Evolutionary conservation across 768 basidiomycete genomes (phyloP).

Genomic region (Suillus occidentalis): DNA sequence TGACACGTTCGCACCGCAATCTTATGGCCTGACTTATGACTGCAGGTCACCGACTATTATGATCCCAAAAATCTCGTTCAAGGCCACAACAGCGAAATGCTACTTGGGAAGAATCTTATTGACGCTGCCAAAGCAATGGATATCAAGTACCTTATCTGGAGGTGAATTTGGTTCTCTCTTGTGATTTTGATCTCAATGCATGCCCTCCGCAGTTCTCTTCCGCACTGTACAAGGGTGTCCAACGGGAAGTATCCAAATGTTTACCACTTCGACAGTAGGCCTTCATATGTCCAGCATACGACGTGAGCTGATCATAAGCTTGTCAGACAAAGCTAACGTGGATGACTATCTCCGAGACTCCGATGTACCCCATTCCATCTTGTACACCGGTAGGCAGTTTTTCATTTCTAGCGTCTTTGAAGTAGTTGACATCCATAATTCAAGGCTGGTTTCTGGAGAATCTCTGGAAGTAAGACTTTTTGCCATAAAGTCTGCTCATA

Average conservation of each 20-base stretch:
- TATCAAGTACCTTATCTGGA: conserved; percentile 32
- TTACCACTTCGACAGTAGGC: conserved; percentile 27
- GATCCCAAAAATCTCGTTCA: conserved; percentile 20
- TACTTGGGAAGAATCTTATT: conserved; percentile 31
- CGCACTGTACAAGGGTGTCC: conserved; percentile 13
- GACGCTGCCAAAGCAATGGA: conserved; percentile 24
- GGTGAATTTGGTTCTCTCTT: conserved; percentile 12
- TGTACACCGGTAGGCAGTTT: conserved; percentile 20
- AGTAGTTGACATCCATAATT: neutral
- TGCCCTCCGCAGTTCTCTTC: conserved; percentile 19
- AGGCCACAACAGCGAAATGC: conserved; percentile 21
- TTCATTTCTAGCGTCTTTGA: no score
- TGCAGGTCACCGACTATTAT: conserved; percentile 28
- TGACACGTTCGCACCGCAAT: neutral
- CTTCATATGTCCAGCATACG: neutral
- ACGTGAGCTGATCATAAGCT: no score
- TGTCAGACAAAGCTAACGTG: conserved; percentile 23
- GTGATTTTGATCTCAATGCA: neutral
- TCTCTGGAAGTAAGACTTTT: conserved; percentile 17
- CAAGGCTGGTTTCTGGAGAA: conserved; percentile 29
- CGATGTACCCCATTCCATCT: conserved; percentile 19
- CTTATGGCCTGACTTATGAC: neutral
- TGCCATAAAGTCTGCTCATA: neutral
- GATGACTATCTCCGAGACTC: conserved; percentile 25
- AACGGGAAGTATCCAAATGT: conserved; percentile 24